Base-by-base conservation (phyloP, 768 basidiomycete genomes). In the Phylloporus rhodoxanthus region DNA sequence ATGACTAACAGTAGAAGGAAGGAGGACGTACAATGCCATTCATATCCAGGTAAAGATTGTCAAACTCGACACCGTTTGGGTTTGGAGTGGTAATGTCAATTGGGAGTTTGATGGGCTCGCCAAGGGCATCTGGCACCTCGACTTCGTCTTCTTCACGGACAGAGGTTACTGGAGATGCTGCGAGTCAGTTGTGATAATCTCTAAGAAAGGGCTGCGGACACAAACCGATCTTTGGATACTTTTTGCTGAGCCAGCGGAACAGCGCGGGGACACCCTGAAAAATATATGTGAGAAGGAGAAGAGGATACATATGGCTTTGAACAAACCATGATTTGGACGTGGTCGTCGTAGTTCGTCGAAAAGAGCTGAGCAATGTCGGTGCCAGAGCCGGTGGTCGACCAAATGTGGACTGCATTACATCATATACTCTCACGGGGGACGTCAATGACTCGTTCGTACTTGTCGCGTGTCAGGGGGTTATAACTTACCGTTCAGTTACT, bases 11-110 rank as follows among this genome's bases (percentile, higher is more conserved):
- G 36, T 10, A 14, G 19, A 38, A 29, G 8, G 13, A 23, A 4
- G 23, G 9, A 19, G 13, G 19, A 55, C 85, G 56, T 57, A 91
- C 96, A 67, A 98, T 98, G 57, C 91, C 96, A 67, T 99, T 99
- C 96, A 99, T 98, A 66, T 99, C 95, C 37, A 99, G 76, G 68
- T 99, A 99, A 40, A 99, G 74, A 67, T 91, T 92, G 72, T 99
- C 96, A 57, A 94, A 91, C 72, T 99, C 96, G 50, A 77, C 74
- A 21, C 87, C 91, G 66, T 99, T 99, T n/a, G 96, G 96, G 68
- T 99, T 99, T 28, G 87, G 77, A 32, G 72, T 64, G 26, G 80
- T 71, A 54, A 87, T 91, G 67, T 92, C 87, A 39, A 95, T 70
- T 9, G 92, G 93, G 48, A 91, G 75, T 28, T 76, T 72, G 44